A percentile compares a stretch with the other conserved stretches of the same genome.
These are phyloP conservation scores for Podospora bellae-mahoneyi DNA, from an alignment of 495 filamentous ascomycete species.

Conservation along the genomic window DNA sequence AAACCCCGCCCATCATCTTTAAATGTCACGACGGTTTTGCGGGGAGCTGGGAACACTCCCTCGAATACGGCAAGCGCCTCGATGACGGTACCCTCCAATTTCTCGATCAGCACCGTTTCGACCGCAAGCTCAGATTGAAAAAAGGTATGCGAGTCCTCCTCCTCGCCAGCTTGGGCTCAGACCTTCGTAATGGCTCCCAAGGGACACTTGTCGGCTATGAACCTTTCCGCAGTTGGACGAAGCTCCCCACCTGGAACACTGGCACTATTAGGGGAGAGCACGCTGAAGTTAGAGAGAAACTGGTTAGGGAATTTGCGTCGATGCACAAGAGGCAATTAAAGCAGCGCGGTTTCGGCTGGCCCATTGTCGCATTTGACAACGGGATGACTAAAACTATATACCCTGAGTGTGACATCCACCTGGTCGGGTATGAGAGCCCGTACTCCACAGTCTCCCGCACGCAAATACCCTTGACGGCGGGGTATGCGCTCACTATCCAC, in stretches of 20 bases:
- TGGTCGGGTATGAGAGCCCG: neutral
- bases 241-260: neutral
- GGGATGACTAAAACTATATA: neutral
- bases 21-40: neutral
- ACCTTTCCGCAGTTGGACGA: neutral
- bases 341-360: neutral
- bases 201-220: neutral
- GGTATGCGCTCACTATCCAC: conserved; percentile 89
- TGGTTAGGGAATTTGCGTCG: neutral
- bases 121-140: neutral
- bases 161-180: neutral
- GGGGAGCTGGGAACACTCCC: neutral
- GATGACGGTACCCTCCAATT: neutral
- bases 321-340: neutral
- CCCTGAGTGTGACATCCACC: neutral
- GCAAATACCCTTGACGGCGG: conserved; percentile 75
- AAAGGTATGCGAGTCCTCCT: conserved; percentile 1
- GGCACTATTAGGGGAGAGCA: neutral
- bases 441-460: neutral
- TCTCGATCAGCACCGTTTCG: neutral
- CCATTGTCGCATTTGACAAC: conserved; percentile 4
- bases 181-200: neutral
- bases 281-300: neutral
- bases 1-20: neutral
- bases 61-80: neutral